Evolutionary conservation across 2,329 filamentous ascomycete species (phyloP).

Genomic region (Alternaria alternata): DNA sequence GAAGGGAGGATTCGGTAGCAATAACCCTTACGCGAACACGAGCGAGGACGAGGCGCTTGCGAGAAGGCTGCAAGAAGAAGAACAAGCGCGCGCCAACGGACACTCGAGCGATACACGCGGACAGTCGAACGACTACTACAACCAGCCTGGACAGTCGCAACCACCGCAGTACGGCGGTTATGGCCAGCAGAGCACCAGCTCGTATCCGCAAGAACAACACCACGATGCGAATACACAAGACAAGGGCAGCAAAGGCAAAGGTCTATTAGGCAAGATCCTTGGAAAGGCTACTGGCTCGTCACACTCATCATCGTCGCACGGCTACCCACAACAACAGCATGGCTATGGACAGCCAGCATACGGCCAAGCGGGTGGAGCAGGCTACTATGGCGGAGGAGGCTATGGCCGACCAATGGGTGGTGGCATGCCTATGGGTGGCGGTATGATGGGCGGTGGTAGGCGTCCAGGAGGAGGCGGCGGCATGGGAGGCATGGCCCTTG

Average conservation of each 20-base stretch:
- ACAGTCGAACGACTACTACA: conserved; percentile 60
- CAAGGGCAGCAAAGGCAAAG: conserved; percentile 51
- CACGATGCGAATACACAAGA: conserved; percentile 27
- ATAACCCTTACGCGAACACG: conserved; percentile 72
- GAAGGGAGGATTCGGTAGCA: conserved; percentile 59
- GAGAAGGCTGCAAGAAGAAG: conserved; percentile 81
- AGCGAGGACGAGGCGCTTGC: conserved; percentile 78
- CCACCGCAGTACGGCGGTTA: conserved; percentile 29
- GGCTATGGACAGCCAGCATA: conserved; percentile 35
- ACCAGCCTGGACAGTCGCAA: conserved; percentile 18
- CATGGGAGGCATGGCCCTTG: conserved; percentile 76
- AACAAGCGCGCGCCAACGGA: conserved; percentile 67
- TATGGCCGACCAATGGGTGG: conserved; percentile 57
- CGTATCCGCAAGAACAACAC: conserved; percentile 21
- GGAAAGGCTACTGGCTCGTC: conserved; percentile 53
- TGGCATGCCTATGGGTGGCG: conserved; percentile 31
- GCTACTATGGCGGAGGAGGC: conserved; percentile 22
- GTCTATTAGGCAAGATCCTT: conserved; percentile 62
- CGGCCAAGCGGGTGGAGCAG: conserved; percentile 20
- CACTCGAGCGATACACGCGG: conserved; percentile 51
- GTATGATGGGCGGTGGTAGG: conserved; percentile 20
- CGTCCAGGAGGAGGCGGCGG: conserved; percentile 65
- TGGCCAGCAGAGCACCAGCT: conserved; percentile 36
- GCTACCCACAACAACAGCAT: conserved; percentile 41
- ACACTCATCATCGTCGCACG: conserved; percentile 53